Conservation (phyloP, 495 filamentous ascomycete genomes). For the Aspergillus leporis region DNA sequence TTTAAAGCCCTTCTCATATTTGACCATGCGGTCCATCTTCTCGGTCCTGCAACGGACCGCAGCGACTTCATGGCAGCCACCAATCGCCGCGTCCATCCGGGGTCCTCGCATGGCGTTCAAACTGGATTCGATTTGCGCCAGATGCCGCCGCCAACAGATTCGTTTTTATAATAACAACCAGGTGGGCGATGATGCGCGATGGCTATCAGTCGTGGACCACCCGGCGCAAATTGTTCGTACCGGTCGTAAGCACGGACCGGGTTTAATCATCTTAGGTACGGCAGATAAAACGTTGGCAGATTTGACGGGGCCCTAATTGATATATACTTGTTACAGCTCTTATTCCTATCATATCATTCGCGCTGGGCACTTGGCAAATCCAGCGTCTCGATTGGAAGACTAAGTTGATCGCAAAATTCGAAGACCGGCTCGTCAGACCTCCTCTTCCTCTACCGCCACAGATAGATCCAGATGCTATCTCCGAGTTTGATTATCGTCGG, state of each 20-base stretch:
- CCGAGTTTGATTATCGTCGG: slow-evolving; percentile 90
- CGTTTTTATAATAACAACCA: slow-evolving; percentile 27
- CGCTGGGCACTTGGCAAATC: slow-evolving; percentile 94
- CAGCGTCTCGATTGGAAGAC: slow-evolving; percentile 92
- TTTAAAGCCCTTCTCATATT: not conserved
- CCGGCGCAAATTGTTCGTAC: slow-evolving; percentile 74
- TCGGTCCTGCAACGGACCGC: slow-evolving; percentile 30
- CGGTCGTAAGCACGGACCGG: slow-evolving; percentile 73
- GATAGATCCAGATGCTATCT: slow-evolving; percentile 75
- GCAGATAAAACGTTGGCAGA: slow-evolving; percentile 37
- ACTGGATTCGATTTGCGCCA: slow-evolving; percentile 36
- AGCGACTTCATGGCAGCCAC: slow-evolving; percentile 24
- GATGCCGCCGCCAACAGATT: slow-evolving; percentile 41
- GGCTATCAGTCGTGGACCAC: slow-evolving; percentile 82
- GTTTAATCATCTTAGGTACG: slow-evolving; percentile 76
- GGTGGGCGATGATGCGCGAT: slow-evolving; percentile 65
- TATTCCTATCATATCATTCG: slow-evolving; percentile 89
- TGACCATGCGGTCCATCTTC: slow-evolving; percentile 35
- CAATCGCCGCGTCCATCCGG: slow-evolving; percentile 23
- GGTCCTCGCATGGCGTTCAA: slow-evolving; percentile 24
- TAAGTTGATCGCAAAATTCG: slow-evolving; percentile 81
- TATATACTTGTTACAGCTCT: slow-evolving; percentile 52
- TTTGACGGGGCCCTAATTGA: slow-evolving; percentile 6
- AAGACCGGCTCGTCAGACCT: slow-evolving; percentile 83
- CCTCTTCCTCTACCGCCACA: slow-evolving; percentile 84